Evolutionary conservation across 2,329 filamentous ascomycete species (phyloP).

Genomic region (Alternaria tenuissima): DNA sequence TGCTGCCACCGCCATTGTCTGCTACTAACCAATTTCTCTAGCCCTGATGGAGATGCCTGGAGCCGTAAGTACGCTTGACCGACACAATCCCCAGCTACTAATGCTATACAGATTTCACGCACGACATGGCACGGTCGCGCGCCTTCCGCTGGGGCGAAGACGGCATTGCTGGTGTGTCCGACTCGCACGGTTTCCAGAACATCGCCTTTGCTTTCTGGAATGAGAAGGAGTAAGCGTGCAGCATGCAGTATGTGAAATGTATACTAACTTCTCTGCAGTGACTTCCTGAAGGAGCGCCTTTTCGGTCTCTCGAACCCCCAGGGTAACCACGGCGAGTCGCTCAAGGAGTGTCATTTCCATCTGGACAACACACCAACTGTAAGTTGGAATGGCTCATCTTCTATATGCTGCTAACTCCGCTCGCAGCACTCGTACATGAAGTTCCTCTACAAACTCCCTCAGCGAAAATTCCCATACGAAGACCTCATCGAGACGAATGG

Average conservation of each 20-base stretch:
- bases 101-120: conserved; percentile 76
- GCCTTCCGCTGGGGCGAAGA: conserved; percentile 97
- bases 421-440: conserved; percentile 97
- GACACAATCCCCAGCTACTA: conserved; percentile 33
- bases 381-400: conserved; percentile 49
- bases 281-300: conserved; percentile 91
- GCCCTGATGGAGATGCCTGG: conserved; percentile 90
- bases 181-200: conserved; percentile 90
- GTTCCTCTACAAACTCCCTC: conserved; percentile 96
- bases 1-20: conserved; percentile 11
- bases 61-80: conserved; percentile 71
- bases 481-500: conserved; percentile 86
- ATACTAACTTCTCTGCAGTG: conserved; percentile 64
- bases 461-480: conserved; percentile 90
- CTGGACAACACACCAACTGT: conserved; percentile 88
- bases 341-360: conserved; percentile 97
- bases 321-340: conserved; percentile 94
- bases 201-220: conserved; percentile 98
- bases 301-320: conserved; percentile 96
- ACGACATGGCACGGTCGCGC: conserved; percentile 88
- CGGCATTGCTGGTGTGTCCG: conserved; percentile 94
- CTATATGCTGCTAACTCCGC: conserved; percentile 38
- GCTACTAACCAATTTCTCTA: conserved; percentile 50
- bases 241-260: no score
- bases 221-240: conserved; percentile 78